phyloP scores from a whole-genome alignment of 352 stramenopile species.

The Globisporangium yorkense region DNA sequence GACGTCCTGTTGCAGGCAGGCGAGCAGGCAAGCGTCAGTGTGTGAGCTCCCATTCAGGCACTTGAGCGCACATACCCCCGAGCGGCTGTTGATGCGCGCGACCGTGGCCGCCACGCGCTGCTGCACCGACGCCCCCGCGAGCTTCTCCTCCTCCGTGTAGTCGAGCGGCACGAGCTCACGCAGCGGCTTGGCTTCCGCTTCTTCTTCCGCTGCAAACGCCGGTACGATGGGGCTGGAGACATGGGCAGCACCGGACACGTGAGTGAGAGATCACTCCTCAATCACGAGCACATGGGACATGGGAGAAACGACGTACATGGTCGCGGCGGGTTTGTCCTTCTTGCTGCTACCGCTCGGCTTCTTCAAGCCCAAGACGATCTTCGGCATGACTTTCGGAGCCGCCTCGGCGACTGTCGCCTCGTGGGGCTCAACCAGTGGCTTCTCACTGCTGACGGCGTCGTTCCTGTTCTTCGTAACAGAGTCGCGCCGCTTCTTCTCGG shows the following conservation, averaged over 20 bases:
- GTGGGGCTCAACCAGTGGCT: background rate
- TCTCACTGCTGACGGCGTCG: background rate
- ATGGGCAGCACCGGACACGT: background rate
- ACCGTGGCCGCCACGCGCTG: conserved; percentile 24
- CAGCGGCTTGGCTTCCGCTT: conserved; percentile 29
- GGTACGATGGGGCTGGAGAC: conserved; percentile 10
- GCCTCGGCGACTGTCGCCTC: background rate
- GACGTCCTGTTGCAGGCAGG: conserved; percentile 17
- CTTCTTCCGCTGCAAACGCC: conserved; percentile 35
- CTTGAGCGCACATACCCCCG: conserved; percentile 12
- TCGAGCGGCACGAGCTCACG: conserved; percentile 42
- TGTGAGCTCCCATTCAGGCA: no score
- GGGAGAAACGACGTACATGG: conserved; percentile 15
- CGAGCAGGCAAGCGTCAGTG: no score
- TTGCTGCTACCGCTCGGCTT: conserved; percentile 19
- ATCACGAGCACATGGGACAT: no score
- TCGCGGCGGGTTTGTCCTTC: conserved; percentile 24
- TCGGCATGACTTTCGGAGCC: conserved; percentile 16
- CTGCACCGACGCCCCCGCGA: conserved; percentile 15
- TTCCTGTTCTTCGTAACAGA: conserved; percentile 12
- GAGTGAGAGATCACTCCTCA: background rate
- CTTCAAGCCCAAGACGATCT: conserved; percentile 47
- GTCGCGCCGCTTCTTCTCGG: background rate
- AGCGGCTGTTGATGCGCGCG: conserved; percentile 34
- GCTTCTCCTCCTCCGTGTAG: conserved; percentile 42